phyloP scores from a whole-genome alignment of 305 asterid species.

The Fraxinus paxiana region DNA sequence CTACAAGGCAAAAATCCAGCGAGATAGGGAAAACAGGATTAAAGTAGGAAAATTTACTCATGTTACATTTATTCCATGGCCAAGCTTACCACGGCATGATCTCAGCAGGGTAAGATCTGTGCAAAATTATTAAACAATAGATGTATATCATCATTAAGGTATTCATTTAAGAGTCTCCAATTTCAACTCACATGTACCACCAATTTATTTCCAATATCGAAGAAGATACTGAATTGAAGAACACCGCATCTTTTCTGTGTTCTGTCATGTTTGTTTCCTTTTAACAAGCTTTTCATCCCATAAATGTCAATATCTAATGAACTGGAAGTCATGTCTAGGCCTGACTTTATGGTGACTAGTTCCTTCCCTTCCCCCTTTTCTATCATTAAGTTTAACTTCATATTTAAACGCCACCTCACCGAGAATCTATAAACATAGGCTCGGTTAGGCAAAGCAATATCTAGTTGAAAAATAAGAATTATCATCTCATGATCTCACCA shows the following conservation, averaged over 20 bases:
- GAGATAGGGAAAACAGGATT: conserved; percentile 11
- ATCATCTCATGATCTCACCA: not conserved
- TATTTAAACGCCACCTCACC: not conserved
- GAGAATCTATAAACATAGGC: not conserved
- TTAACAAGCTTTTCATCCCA: not conserved
- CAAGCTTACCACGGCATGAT: conserved; percentile 11
- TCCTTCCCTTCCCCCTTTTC: not conserved
- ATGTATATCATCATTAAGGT: not conserved
- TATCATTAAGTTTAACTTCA: not conserved
- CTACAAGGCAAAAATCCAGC: conserved; percentile 36
- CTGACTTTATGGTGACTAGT: not conserved
- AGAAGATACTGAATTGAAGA: not conserved
- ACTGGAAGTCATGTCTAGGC: not conserved
- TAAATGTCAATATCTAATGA: not conserved
- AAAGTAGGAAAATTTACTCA: not conserved
- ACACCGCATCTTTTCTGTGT: not conserved
- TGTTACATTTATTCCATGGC: conserved; percentile 11
- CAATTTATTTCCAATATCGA: not conserved
- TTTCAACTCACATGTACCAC: not conserved
- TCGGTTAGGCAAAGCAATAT: not conserved
- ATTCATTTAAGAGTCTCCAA: not conserved
- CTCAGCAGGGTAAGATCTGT: not conserved
- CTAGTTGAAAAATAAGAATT: not conserved
- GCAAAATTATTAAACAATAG: conserved; percentile 6
- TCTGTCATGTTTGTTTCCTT: not conserved